phyloP scores from a whole-genome alignment of 768 basidiomycete species.

The Psilocybe azurescens region DNA sequence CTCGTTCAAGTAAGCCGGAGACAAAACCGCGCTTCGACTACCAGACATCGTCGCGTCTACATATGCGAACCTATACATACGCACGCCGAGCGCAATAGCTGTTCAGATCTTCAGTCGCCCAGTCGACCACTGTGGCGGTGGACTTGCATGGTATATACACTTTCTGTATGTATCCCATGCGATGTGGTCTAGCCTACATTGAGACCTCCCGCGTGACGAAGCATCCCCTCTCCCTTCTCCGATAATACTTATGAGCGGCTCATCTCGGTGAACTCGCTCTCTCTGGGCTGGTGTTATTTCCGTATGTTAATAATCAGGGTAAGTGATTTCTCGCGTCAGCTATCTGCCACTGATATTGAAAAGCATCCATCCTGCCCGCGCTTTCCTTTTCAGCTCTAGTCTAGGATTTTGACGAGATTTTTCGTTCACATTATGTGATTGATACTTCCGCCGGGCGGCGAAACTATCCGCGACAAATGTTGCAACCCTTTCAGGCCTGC shows the following conservation, averaged over 20 bases:
- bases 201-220: neutral
- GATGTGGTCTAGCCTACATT: neutral
- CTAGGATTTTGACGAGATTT: neutral
- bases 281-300: neutral
- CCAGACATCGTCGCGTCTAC: neutral
- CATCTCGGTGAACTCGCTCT: neutral
- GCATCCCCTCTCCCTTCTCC: neutral
- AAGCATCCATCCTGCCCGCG: neutral
- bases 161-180: no score
- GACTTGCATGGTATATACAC: no score
- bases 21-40: neutral
- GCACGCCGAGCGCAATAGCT: neutral
- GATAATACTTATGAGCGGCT: neutral
- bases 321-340: neutral
- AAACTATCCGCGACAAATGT: neutral
- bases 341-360: neutral
- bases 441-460: conserved; percentile 19
- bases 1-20: neutral
- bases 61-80: neutral
- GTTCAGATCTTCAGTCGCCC: neutral
- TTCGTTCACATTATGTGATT: neutral
- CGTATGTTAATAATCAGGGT: conserved; percentile 3
- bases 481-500: neutral
- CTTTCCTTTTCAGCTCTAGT: conserved; percentile 9
- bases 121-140: no score